These are phyloP conservation scores for Trichophyton rubrum DNA, from an alignment of 2,329 filamentous ascomycete genomes.

Conservation along the genomic window DNA sequence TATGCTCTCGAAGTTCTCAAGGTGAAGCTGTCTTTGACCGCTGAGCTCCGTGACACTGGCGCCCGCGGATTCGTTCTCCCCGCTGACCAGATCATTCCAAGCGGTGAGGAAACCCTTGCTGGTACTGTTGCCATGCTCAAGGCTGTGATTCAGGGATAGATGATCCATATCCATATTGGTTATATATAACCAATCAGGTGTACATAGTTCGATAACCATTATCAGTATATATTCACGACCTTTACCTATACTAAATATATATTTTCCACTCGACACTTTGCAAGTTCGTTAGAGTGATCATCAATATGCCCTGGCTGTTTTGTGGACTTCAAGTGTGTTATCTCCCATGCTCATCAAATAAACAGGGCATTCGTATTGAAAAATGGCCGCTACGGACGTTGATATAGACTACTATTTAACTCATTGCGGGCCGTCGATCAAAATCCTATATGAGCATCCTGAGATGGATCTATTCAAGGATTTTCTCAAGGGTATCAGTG, in stretches of 20 bases:
- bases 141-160: neutral
- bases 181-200: neutral
- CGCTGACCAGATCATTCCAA: slow-evolving; percentile 37
- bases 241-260: neutral
- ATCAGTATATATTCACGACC: neutral
- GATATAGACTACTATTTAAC: neutral
- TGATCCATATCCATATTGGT: neutral
- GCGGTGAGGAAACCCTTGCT: slow-evolving; percentile 37
- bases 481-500: neutral
- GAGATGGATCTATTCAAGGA: neutral
- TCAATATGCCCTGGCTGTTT: neutral
- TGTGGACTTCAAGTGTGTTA: neutral
- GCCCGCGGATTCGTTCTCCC: slow-evolving; percentile 39
- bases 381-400: neutral
- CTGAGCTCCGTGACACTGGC: slow-evolving; percentile 40
- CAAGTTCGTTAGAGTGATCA: neutral
- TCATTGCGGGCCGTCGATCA: neutral
- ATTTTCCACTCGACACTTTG: neutral
- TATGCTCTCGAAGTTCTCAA: slow-evolving; percentile 34
- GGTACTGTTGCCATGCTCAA: slow-evolving; percentile 19
- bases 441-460: neutral
- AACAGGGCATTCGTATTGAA: neutral
- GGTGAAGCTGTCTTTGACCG: slow-evolving; percentile 36
- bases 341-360: neutral
- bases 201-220: neutral